Conservation (phyloP, 495 filamentous ascomycete species). For the Podospora bellae-mahoneyi region DNA sequence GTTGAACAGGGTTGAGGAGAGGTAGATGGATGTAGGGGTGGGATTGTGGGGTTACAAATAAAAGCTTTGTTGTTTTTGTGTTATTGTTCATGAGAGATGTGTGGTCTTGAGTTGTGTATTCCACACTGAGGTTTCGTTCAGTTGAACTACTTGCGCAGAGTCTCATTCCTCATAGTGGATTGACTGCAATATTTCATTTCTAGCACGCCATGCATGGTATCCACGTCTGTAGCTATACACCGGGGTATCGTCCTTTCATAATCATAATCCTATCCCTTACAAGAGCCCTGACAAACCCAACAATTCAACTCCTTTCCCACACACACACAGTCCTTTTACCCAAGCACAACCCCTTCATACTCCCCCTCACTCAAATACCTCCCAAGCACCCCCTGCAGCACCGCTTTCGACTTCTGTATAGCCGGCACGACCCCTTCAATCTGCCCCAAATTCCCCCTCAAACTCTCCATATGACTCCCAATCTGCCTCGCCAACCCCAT, state of each 20-base stretch:
- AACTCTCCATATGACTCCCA: constrained; percentile 51
- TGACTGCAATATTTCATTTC: background rate
- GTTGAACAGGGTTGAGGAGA: constrained; percentile 50
- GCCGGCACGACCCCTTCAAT: constrained; percentile 44
- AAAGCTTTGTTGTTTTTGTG: background rate
- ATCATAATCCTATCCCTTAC: background rate
- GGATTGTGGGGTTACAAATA: background rate
- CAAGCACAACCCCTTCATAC: constrained; percentile 43
- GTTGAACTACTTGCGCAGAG: no score
- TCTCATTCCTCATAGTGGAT: background rate
- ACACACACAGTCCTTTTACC: constrained; percentile 19
- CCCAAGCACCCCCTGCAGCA: constrained; percentile 39
- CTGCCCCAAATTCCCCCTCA: constrained; percentile 57
- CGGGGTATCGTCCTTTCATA: constrained; percentile 18
- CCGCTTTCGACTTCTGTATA: constrained; percentile 44
- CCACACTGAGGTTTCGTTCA: no score
- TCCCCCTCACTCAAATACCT: constrained; percentile 44
- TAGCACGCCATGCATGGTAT: background rate
- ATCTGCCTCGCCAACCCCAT: constrained; percentile 41
- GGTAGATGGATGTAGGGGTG: background rate
- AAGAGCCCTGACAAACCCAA: constrained; percentile 3
- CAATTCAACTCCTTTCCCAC: background rate
- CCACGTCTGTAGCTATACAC: constrained; percentile 2
- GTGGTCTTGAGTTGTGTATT: no score
- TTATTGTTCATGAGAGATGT: background rate